A percentile compares a stretch with the other conserved stretches of the same genome.
phyloP scores from a whole-genome alignment of 2,329 filamentous ascomycete genomes.

The Plectosphaerella cucumerina region DNA sequence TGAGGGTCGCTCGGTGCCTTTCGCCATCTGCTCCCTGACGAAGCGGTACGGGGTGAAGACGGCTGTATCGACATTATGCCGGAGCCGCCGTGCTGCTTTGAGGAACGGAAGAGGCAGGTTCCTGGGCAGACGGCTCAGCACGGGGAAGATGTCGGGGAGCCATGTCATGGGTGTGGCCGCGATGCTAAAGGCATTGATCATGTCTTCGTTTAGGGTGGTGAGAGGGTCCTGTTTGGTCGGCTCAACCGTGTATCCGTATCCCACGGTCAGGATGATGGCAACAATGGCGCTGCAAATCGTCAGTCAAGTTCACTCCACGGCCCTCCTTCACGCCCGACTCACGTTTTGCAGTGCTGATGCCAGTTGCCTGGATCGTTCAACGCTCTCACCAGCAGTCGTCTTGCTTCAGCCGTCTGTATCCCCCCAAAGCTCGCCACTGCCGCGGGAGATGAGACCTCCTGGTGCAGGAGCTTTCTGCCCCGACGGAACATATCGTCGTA shows the following conservation, averaged over 20 bases:
- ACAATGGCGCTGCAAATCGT: conserved; percentile 1
- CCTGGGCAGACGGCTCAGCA: conserved; percentile 22
- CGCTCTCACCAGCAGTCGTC: conserved; percentile 36
- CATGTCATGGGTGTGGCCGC: conserved; percentile 24
- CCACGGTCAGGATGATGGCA: conserved; percentile 5
- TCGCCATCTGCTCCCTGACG: conserved; percentile 20
- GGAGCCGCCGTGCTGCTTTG: conserved; percentile 20
- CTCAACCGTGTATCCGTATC: conserved; percentile 22
- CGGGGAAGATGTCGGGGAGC: conserved; percentile 26
- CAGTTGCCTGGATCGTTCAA: conserved; percentile 13
- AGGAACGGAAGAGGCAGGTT: conserved; percentile 24
- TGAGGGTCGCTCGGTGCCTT: conserved; percentile 12
- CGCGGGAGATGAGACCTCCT: conserved; percentile 35
- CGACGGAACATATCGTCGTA: conserved; percentile 29
- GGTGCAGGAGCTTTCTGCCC: conserved; percentile 32
- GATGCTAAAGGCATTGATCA: conserved; percentile 21
- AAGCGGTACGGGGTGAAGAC: conserved; percentile 24
- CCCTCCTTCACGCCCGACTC: background rate
- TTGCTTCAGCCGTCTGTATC: conserved; percentile 7
- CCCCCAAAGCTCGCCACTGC: too few relatives aligned
- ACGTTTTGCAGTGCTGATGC: conserved; percentile 10
- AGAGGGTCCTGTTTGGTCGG: conserved; percentile 22
- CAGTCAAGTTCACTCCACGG: too few relatives aligned
- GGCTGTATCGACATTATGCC: conserved; percentile 14
- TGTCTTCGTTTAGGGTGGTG: conserved; percentile 20